phyloP scores from a whole-genome alignment of 768 basidiomycete genomes.

The Favolaschia claudopus region DNA sequence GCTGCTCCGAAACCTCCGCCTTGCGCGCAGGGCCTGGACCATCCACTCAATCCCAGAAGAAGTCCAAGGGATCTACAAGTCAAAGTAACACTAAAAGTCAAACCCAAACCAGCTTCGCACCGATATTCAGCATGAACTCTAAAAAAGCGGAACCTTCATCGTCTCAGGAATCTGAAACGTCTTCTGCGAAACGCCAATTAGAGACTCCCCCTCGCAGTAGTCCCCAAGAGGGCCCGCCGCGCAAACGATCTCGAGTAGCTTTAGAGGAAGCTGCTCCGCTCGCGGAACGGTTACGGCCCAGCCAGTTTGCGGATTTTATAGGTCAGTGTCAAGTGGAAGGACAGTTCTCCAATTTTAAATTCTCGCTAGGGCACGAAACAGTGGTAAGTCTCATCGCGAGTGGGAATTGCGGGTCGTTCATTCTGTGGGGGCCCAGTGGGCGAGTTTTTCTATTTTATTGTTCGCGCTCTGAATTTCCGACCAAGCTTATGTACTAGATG shows the following conservation, averaged over 20 bases:
- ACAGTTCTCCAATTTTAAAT: too few relatives aligned
- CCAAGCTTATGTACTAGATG: conserved; percentile 46
- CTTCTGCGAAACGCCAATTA: conserved; percentile 13
- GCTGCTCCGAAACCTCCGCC: conserved; percentile 45
- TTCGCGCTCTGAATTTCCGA: neutral
- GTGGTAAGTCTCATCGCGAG: conserved; percentile 47
- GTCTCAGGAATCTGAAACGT: conserved; percentile 1
- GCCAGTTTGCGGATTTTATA: conserved; percentile 67
- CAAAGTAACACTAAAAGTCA: neutral
- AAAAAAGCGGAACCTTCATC: conserved; percentile 11
- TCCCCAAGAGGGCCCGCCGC: conserved; percentile 15
- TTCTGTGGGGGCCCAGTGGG: conserved; percentile 84
- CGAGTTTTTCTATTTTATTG: conserved; percentile 29
- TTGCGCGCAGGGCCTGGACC: too few relatives aligned
- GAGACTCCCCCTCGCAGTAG: conserved; percentile 11
- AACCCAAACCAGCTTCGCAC: conserved; percentile 10
- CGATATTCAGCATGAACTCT: conserved; percentile 35
- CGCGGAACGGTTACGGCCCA: conserved; percentile 78
- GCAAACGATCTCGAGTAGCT: conserved; percentile 34
- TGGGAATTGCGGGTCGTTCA: conserved; percentile 64
- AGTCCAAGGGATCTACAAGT: conserved; percentile 7
- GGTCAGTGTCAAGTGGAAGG: too few relatives aligned
- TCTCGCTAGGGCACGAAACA: conserved; percentile 67
- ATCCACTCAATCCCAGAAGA: too few relatives aligned
- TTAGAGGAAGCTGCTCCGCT: conserved; percentile 56